A percentile compares a stretch with the other conserved stretches of the same genome.
Conservation (phyloP, 805 yeast species). For the Kregervanrija pseudodelftensis region DNA sequence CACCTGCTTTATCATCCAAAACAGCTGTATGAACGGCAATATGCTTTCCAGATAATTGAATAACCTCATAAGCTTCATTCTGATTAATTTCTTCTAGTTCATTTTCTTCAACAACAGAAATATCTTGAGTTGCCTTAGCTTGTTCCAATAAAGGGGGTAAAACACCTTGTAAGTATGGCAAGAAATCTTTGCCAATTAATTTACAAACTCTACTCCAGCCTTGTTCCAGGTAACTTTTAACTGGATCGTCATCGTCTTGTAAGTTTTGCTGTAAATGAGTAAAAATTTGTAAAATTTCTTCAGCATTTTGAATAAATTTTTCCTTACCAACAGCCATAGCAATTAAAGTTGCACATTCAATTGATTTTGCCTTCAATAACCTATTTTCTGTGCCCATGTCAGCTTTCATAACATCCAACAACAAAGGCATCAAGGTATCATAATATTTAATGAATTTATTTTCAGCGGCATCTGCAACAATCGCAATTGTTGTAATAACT, state of each 20-base stretch:
- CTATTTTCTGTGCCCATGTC: slow-evolving; percentile 77
- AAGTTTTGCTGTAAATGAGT: slow-evolving; percentile 55
- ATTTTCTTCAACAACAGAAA: slow-evolving; percentile 82
- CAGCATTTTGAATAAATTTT: slow-evolving; percentile 69
- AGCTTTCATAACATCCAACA: slow-evolving; percentile 69
- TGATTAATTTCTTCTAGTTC: slow-evolving; percentile 74
- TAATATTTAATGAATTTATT: slow-evolving; percentile 82
- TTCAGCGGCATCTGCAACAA: slow-evolving; percentile 95
- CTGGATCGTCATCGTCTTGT: slow-evolving; percentile 75
- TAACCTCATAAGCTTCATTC: slow-evolving; percentile 93
- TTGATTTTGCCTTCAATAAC: slow-evolving; percentile 81
- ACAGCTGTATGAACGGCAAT: slow-evolving; percentile 91
- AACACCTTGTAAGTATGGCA: slow-evolving; percentile 76
- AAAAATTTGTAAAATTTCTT: slow-evolving; percentile 64
- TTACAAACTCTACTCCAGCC: slow-evolving; percentile 95
- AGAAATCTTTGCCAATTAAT: slow-evolving; percentile 75
- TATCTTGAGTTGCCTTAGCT: slow-evolving; percentile 86
- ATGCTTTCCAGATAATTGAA: slow-evolving; percentile 84
- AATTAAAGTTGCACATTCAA: slow-evolving; percentile 91
- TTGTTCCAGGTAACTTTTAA: slow-evolving; percentile 78
- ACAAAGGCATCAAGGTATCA: slow-evolving; percentile 87
- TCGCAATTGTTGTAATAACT: slow-evolving; percentile 92
- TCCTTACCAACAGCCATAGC: slow-evolving; percentile 94
- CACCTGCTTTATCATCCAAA: slow-evolving; percentile 89
- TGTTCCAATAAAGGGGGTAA: slow-evolving; percentile 82